Evolutionary conservation across 2,329 filamentous ascomycete species (phyloP).

Genomic region (Penicillium sp.): DNA sequence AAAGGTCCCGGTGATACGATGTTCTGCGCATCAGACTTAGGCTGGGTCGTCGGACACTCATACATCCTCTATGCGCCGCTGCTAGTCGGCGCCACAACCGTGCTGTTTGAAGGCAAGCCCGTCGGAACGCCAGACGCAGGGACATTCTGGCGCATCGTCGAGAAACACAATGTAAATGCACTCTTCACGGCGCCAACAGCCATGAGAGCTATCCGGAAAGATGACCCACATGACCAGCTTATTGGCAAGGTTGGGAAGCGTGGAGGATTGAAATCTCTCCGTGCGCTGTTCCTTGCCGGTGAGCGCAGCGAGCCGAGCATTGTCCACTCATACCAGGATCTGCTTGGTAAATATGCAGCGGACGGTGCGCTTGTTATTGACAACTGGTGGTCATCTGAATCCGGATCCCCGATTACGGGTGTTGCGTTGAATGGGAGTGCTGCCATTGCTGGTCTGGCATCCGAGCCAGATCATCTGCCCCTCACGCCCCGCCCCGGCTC

Average conservation of each 20-base stretch:
- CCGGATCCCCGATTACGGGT: constrained; percentile 66
- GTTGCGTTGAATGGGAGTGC: constrained; percentile 63
- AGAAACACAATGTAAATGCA: constrained; percentile 79
- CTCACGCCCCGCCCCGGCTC: constrained; percentile 74
- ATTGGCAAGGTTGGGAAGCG: constrained; percentile 63
- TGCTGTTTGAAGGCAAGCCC: constrained; percentile 92
- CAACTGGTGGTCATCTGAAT: constrained; percentile 74
- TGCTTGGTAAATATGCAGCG: constrained; percentile 66
- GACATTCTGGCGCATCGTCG: constrained; percentile 82
- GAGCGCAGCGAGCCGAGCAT: constrained; percentile 88
- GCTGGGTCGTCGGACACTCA: constrained; percentile 83
- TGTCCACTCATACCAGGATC: constrained; percentile 72
- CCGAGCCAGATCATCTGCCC: constrained; percentile 36
- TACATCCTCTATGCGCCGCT: constrained; percentile 90
- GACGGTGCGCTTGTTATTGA: constrained; percentile 63
- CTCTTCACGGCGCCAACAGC: constrained; percentile 87
- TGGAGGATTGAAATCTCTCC: constrained; percentile 69
- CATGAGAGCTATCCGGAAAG: constrained; percentile 79
- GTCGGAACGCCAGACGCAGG: constrained; percentile 84
- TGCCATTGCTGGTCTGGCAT: constrained; percentile 41
- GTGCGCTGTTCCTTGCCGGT: constrained; percentile 79
- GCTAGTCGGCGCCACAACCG: constrained; percentile 77
- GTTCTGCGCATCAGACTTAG: constrained; percentile 80
- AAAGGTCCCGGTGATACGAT: constrained; percentile 80
- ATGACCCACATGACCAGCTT: constrained; percentile 71